Conservation (phyloP, 1,284 basidiomycete species). For the Coniophora puteana region DNA sequence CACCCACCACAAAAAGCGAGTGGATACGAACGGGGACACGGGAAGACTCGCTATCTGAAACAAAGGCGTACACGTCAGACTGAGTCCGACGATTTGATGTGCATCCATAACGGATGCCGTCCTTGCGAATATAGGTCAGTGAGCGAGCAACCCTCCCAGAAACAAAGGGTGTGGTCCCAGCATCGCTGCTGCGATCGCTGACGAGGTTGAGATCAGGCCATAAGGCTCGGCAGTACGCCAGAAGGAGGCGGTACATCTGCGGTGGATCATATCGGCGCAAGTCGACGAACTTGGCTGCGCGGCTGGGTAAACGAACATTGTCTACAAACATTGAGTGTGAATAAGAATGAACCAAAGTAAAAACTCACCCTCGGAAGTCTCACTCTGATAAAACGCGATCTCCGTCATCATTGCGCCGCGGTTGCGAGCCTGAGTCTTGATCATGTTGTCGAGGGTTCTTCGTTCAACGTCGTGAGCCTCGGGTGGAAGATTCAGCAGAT, state of each 20-base stretch:
- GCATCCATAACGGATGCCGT: slow-evolving; percentile 18
- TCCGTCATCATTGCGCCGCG: no score
- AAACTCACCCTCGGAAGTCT: no score
- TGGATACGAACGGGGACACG: slow-evolving; percentile 12
- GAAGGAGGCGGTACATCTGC: slow-evolving; percentile 3
- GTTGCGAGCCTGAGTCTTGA: no score
- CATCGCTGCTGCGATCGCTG: slow-evolving; percentile 7
- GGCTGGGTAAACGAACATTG: no score
- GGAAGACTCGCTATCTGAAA: background rate
- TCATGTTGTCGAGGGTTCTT: no score
- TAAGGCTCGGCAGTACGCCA: slow-evolving; percentile 9
- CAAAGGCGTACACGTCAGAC: slow-evolving; percentile 12
- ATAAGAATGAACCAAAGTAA: no score
- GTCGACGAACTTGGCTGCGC: no score
- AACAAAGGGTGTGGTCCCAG: slow-evolving; percentile 7
- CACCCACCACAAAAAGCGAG: slow-evolving; percentile 7
- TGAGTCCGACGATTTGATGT: slow-evolving; percentile 5
- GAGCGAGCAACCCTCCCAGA: slow-evolving; percentile 3
- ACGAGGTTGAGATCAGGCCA: slow-evolving; percentile 18
- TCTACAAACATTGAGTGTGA: no score
- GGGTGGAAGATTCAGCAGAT: no score
- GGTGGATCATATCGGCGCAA: no score
- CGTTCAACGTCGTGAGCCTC: no score
- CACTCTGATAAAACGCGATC: no score
- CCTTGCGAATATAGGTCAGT: slow-evolving; percentile 17